Base-by-base conservation (phyloP, 768 basidiomycete genomes). In the Lactifluus pinguis region DNA sequence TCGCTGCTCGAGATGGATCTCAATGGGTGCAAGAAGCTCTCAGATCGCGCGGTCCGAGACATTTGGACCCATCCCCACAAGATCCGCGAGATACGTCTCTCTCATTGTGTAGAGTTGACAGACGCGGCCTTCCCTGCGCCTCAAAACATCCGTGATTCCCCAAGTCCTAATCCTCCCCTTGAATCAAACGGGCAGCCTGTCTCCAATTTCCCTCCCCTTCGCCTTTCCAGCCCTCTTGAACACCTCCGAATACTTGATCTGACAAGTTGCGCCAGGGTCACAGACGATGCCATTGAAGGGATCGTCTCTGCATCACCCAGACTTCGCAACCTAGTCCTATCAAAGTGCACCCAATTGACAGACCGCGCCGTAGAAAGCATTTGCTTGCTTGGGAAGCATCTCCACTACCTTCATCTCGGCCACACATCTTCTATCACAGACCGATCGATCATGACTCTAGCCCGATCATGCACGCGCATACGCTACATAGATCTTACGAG, bases 401-500 rank as follows among this genome's bases (percentile, higher is more conserved):
- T 99, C 38, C 97, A 98, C 71, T 92, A 95, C 70, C 81, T 99
- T 38, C 97, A 99, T 72, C 80, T 98, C 42, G 97, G 94, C 7
- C 95, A 99, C 75, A 89, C 91, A 7, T 77, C 77, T 66, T 86
- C 84, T 67, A 93, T 98, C 63, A 95, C 93, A 7, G 97, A 99
- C 72, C 81, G 81, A 44, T 91, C 89, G 8, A 88, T 99, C 39
- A 86, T 83, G 57, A 79, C 81, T 10, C 78, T 99, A 29, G 95
- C 93, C 11, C 79, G 90, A 48, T 80, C 83, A 36, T 99, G 97
- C 73, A 93, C 90, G 1, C 80, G 95, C 32, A 73, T 99, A 65
- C 79, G 97, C 68, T 98, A 98, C 70, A 85, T 99, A 66, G 97
- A 99, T 73, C 86, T 99, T 63, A 97, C 97, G 6, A 94, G 94